Percentiles rank a stretch among this genome's conserved stretches.
Evolutionary conservation across 108 stramenopile genomes (phyloP).

Genomic region (Heterococcus sp.): DNA sequence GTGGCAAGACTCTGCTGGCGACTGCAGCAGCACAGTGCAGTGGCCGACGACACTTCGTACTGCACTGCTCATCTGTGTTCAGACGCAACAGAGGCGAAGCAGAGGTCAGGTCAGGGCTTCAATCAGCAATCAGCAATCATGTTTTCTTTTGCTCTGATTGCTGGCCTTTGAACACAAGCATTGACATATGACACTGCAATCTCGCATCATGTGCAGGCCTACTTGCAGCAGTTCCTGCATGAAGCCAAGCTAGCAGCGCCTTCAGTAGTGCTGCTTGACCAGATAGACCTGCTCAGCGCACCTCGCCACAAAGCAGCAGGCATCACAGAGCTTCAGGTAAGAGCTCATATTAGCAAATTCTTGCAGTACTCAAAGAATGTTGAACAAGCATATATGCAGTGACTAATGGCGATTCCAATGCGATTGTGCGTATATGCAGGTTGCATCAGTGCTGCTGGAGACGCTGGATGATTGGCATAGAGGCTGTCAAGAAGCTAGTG

Average conservation of each 20-base stretch:
- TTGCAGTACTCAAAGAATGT: too few species aligned
- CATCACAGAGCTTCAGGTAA: neutral
- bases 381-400: too few species aligned
- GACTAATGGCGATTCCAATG: too few species aligned
- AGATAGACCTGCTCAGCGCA: constrained; percentile 3
- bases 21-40: constrained; percentile 20
- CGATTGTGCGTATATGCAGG: too few species aligned
- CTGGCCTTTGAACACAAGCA: too few species aligned
- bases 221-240: constrained; percentile 2
- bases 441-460: neutral
- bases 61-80: constrained; percentile 44
- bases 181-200: neutral
- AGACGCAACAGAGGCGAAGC: constrained; percentile 33
- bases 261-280: constrained; percentile 40
- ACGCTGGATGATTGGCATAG: neutral
- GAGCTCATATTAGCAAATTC: too few species aligned
- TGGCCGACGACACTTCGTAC: constrained; percentile 17
- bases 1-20: neutral
- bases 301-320: neutral
- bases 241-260: constrained; percentile 12
- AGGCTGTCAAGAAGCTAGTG: too few species aligned
- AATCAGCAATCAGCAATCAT: neutral
- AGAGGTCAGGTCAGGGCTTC: neutral
- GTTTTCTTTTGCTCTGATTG: neutral
- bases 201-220: neutral